Evolutionary conservation across 768 basidiomycete species (phyloP).

Genomic region (Punctularia strigosozonata): DNA sequence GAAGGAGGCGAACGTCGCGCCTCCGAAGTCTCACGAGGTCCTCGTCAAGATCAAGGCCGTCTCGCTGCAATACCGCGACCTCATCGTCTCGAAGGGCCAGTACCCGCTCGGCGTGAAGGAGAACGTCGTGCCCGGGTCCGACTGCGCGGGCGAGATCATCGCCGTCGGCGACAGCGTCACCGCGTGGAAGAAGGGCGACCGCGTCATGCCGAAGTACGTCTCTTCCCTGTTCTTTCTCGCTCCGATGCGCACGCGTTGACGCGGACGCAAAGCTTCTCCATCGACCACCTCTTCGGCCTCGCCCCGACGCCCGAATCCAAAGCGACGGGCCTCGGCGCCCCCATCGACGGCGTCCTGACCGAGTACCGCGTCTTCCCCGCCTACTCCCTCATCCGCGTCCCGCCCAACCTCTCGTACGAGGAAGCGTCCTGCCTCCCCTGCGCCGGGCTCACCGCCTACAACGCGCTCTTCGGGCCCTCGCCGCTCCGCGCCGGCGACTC

Average conservation of each 20-base stretch:
- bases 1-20: conserved; percentile 13
- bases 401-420: conserved; percentile 46
- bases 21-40: conserved; percentile 34
- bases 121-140: conserved; percentile 26
- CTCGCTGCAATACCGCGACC: conserved; percentile 46
- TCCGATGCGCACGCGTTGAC: too few relatives aligned
- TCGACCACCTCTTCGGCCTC: too few relatives aligned
- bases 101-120: conserved; percentile 26
- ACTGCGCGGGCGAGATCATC: conserved; percentile 47
- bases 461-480: conserved; percentile 35
- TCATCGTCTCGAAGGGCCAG: conserved; percentile 25
- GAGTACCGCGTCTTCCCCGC: conserved; percentile 42
- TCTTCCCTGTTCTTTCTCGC: too few relatives aligned
- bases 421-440: conserved; percentile 57
- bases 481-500: conserved; percentile 47
- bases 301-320: too few relatives aligned
- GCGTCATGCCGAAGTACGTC: too few relatives aligned
- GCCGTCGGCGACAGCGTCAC: conserved; percentile 27
- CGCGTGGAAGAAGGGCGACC: conserved; percentile 42
- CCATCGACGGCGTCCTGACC: conserved; percentile 38
- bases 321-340: conserved; percentile 34
- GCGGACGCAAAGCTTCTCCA: too few relatives aligned
- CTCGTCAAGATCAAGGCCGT: conserved; percentile 45
- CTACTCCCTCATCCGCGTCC: conserved; percentile 35
- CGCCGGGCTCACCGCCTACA: conserved; percentile 56